phyloP scores from a whole-genome alignment of 2,329 filamentous ascomycete species.

The Cercospora sp. region DNA sequence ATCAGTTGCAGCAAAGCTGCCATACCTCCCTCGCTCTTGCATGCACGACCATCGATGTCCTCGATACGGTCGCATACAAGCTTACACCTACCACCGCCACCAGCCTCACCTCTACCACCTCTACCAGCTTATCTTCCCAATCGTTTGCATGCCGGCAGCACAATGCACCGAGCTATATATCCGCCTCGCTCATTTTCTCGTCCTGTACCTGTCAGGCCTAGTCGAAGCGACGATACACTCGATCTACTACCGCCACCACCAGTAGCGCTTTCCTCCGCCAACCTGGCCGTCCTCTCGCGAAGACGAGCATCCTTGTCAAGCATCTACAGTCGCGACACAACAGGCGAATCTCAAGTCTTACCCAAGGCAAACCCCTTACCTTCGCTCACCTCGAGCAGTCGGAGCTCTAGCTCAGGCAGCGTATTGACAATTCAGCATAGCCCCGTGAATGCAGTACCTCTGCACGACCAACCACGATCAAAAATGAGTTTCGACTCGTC shows the following conservation, averaged over 20 bases:
- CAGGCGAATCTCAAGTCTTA: conserved; percentile 25
- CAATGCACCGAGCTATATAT: conserved; percentile 20
- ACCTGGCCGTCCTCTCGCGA: conserved; percentile 17
- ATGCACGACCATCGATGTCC: conserved; percentile 30
- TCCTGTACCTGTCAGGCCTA: not conserved
- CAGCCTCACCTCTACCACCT: conserved; percentile 31
- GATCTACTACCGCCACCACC: conserved; percentile 19
- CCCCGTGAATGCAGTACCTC: conserved; percentile 8
- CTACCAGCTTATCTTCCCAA: conserved; percentile 33
- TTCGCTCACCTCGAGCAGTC: not conserved
- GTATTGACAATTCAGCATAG: conserved; percentile 24
- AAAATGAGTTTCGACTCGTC: conserved; percentile 1
- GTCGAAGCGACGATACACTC: conserved; percentile 20
- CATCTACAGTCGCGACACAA: conserved; percentile 36
- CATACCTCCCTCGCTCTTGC: conserved; percentile 25
- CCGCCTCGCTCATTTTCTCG: conserved; percentile 21
- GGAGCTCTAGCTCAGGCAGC: conserved; percentile 24
- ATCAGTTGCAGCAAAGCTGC: conserved; percentile 29
- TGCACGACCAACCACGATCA: not conserved
- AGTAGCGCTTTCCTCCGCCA: conserved; percentile 15
- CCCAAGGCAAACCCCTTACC: not conserved
- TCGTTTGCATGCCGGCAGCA: conserved; percentile 19
- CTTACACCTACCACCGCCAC: conserved; percentile 22
- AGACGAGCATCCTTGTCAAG: conserved; percentile 33
- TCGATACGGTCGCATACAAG: conserved; percentile 29